These are phyloP conservation scores for Cladophialophora carrionii DNA, from an alignment of 2,329 filamentous ascomycete genomes.

Conservation along the genomic window DNA sequence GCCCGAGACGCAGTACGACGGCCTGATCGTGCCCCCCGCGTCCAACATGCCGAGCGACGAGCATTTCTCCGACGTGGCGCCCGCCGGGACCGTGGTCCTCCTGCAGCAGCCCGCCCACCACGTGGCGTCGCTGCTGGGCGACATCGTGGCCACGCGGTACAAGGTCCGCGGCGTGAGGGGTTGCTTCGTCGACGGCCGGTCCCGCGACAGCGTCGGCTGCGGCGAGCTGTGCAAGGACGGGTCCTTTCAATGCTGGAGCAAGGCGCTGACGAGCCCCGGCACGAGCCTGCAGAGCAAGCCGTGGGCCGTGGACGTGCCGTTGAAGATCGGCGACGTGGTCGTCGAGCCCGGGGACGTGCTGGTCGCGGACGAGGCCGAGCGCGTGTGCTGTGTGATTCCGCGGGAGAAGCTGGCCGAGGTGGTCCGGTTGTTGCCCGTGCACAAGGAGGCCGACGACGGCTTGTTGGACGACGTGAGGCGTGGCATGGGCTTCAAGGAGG, in stretches of 20 bases:
- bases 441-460: conserved; percentile 13
- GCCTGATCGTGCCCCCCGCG: conserved; percentile 1
- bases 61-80: conserved; percentile 15
- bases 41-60: conserved; percentile 7
- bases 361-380: conserved; percentile 16
- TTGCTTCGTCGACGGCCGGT: conserved; percentile 10
- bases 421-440: conserved; percentile 7
- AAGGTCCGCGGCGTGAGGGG: conserved; percentile 11
- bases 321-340: conserved; percentile 15
- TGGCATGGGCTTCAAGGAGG: conserved; percentile 16
- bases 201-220: conserved; percentile 9
- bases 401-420: conserved; percentile 8
- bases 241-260: conserved; percentile 11
- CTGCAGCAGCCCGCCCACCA: conserved; percentile 15
- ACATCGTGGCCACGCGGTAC: conserved; percentile 15
- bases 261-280: conserved; percentile 12
- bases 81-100: conserved; percentile 4
- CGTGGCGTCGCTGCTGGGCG: conserved; percentile 10
- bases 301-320: conserved; percentile 18
- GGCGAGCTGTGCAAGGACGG: conserved; percentile 15
- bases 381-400: conserved; percentile 16
- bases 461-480: conserved; percentile 8
- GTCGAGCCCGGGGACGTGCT: conserved; percentile 9
- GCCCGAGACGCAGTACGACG: conserved; percentile 8
- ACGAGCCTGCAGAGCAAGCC: conserved; percentile 13